Evolutionary conservation across 768 basidiomycete species (phyloP), one percentile per base, ranked within the genome.

Genomic region (Tylopilus plumbeoviolaceoides): DNA sequence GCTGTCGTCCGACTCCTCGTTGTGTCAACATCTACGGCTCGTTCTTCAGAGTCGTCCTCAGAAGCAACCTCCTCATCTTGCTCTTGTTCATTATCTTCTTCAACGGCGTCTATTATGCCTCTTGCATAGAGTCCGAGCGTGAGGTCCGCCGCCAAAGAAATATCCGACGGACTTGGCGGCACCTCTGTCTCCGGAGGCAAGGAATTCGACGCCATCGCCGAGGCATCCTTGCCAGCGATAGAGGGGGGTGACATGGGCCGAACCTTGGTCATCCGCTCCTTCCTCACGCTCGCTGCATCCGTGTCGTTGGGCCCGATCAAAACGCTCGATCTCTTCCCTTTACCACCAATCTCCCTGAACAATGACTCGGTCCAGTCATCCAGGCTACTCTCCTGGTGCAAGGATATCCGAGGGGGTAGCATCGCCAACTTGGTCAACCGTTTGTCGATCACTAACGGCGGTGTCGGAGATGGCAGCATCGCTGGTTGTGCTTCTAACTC

Each of bases 301-400:
- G 21, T 51, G 1, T 38, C 39, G 25, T 50, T 46, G 18, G 38
- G 12, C 21, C 42, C 20, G 4, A 49, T 35, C 30, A 50, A 14
- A 39, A 59, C 21, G 25, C 58, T 58, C n/a, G 54, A 52, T 39
- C 56, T 48, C 47, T 59, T 62, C 28, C 51, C 57, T 15, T 59
- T 55, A 15, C 44, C 28, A 23, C 79, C 79, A 44, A 82, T 75
- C 3, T 76, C 80, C n/a, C 72, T 78, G 30, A 84, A 72, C 33
- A 84, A 58, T 7, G 78, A 73, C 58, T 79, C 75, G 10, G 78
- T 74, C 84, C 83, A 84, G 25, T 73, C 72, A 10, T 75, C 72
- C 25, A 83, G 69, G 55, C 77, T 81, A 11, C 53, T 50, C 47
- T 78, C 76, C 33, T 73, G 72, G 53, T 81, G 79, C 27, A 83